These are phyloP conservation scores for Lithohypha guttulata DNA, from an alignment of 2,329 filamentous ascomycete genomes.

Conservation along the genomic window DNA sequence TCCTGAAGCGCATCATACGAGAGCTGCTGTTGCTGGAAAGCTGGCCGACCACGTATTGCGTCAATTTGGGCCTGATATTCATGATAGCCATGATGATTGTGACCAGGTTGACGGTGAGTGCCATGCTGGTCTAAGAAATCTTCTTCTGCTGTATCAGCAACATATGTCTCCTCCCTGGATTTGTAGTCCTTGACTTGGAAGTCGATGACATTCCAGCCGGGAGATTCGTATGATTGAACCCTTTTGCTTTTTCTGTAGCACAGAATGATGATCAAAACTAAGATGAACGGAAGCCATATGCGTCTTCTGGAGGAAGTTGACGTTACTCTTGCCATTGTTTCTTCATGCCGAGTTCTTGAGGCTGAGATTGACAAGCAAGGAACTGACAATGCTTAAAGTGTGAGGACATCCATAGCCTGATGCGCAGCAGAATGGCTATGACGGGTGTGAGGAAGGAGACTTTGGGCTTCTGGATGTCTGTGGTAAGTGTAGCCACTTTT, in stretches of 20 bases:
- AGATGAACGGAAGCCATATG: background rate
- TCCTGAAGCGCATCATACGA: conserved; percentile 8
- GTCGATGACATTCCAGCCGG: conserved; percentile 5
- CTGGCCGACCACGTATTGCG: background rate
- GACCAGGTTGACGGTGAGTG: too few species aligned
- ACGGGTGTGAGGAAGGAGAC: too few species aligned
- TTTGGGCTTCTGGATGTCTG: too few species aligned
- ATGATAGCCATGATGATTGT: too few species aligned
- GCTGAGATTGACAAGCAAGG: too few species aligned
- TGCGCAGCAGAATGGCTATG: too few species aligned
- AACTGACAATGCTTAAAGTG: too few species aligned
- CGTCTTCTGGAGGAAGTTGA: conserved; percentile 1
- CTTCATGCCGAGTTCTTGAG: too few species aligned
- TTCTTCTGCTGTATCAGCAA: too few species aligned
- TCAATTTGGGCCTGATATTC: conserved; percentile 2
- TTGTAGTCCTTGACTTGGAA: conserved; percentile 9
- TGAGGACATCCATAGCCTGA: too few species aligned
- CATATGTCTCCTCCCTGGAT: conserved; percentile 1
- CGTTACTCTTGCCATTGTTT: conserved; percentile 5
- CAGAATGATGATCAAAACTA: background rate
- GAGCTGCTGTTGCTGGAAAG: conserved; percentile 8
- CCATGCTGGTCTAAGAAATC: too few species aligned
- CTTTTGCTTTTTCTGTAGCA: conserved; percentile 4
- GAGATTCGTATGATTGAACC: background rate
- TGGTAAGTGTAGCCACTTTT: too few species aligned